Evolutionary conservation across 192 early-diverging fungal genomes (phyloP), one percentile per base, ranked within the genome.

Genomic region (Linnemannia schmuckeri): DNA sequence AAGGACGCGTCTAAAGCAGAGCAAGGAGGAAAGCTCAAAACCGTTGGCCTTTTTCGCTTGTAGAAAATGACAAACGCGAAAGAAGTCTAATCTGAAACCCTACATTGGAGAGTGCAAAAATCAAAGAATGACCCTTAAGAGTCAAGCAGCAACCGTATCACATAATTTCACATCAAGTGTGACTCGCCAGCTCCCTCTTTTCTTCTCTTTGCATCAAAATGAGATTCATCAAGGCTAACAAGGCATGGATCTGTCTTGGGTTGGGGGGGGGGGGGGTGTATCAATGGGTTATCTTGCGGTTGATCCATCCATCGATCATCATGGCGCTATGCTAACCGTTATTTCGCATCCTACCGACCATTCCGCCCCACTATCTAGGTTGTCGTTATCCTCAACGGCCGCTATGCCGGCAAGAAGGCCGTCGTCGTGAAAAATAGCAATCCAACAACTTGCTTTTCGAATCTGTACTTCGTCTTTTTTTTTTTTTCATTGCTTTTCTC

Each of bases 331-430:
- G 55, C 55, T 57, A 57, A 57, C 55, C 55, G 55, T 27, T 9
- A 10, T 27, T 18, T 57, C 49, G 49, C 49, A 22, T 57, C n/a
- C 1, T n/a, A 57, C n/a, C n/a, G n/a, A 18, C 49, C 24, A 57
- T 57, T 57, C 4, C 1, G 22, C 8, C 1, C 6, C 7, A 9
- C 8, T n/a, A 18, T 66, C 66, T 93, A 99, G 96, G 98, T 99
- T 85, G 98, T 97, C 81, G 95, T 99, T 79, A 91, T 99, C 90
- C 96, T 99, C 83, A 97, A 98, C 89, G 99, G 98, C 79, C 96
- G 99, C 82, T 96, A 97, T 83, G 99, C 99, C 90, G 99, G 99
- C 88, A 99, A 98, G 95, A 99, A 99, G 95, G 98, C 98, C 85
- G 98, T 99, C 88, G 97, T 99, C 88, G 95, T 99, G 89, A 97